Evolutionary conservation across 164 flowering plant genomes (phyloP).

Genomic region (Euptelea pleiosperma): DNA sequence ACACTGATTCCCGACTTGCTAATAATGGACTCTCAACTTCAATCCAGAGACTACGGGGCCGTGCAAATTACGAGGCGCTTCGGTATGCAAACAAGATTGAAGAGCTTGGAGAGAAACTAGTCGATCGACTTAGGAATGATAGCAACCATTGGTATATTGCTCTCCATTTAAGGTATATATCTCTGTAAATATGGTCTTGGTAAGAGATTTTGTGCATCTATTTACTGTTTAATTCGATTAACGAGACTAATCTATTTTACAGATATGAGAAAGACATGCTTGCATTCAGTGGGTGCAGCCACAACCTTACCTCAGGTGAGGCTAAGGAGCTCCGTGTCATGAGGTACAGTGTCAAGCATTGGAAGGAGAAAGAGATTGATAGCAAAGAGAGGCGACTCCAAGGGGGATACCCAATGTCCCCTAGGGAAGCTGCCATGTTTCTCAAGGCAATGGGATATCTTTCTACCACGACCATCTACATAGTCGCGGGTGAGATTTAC

Average conservation of each 20-base stretch:
- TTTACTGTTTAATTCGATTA: neutral
- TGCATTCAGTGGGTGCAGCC: constrained; percentile 87
- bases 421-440: constrained; percentile 82
- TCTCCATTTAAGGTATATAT: constrained; percentile 71
- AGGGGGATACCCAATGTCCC: constrained; percentile 95
- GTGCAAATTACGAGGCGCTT: constrained; percentile 75
- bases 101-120: constrained; percentile 54
- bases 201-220: neutral
- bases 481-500: constrained; percentile 89
- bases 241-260: constrained; percentile 10
- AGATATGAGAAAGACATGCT: constrained; percentile 94
- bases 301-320: constrained; percentile 63
- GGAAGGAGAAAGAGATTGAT: constrained; percentile 94
- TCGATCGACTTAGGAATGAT: constrained; percentile 46
- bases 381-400: constrained; percentile 43
- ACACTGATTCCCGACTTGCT: constrained; percentile 75
- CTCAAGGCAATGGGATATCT: constrained; percentile 94
- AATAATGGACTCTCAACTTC: constrained; percentile 68
- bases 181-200: neutral
- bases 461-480: constrained; percentile 62
- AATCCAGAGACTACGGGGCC: constrained; percentile 76
- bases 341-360: constrained; percentile 67
- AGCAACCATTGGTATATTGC: constrained; percentile 59
- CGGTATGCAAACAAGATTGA: constrained; percentile 63
- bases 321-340: constrained; percentile 59